A percentile compares a stretch with the other conserved stretches of the same genome.
These are phyloP conservation scores for Henckelia pumila DNA, from an alignment of 257 asterid genomes.

Conservation along the genomic window DNA sequence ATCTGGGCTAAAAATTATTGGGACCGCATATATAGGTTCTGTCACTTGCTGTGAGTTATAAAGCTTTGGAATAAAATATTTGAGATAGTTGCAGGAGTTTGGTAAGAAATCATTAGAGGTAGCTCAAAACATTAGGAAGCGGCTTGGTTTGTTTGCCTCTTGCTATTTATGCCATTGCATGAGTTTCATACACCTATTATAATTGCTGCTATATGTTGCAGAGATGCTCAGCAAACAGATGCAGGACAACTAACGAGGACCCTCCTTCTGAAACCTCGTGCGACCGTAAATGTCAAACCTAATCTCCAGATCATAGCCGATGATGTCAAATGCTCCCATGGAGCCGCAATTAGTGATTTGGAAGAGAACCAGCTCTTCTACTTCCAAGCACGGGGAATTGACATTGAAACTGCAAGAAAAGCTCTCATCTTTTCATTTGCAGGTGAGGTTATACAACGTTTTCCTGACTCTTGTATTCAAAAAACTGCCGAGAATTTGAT, in stretches of 20 bases:
- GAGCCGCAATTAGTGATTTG: slow-evolving; percentile 92
- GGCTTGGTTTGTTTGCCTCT: background rate
- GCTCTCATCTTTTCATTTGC: slow-evolving; percentile 86
- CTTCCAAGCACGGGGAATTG: slow-evolving; percentile 86
- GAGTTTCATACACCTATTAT: background rate
- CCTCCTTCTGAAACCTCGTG: slow-evolving; percentile 83
- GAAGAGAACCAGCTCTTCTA: slow-evolving; percentile 81
- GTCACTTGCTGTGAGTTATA: no score
- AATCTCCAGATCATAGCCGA: slow-evolving; percentile 94
- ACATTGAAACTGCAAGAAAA: slow-evolving; percentile 62
- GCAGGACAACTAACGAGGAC: slow-evolving; percentile 94
- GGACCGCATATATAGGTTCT: background rate
- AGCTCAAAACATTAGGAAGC: background rate
- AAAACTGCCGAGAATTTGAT: slow-evolving; percentile 61
- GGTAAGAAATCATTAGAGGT: background rate
- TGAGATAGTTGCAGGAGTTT: background rate
- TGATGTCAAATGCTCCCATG: slow-evolving; percentile 90
- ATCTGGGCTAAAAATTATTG: background rate
- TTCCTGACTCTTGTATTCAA: slow-evolving; percentile 44
- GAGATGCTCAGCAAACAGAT: slow-evolving; percentile 94
- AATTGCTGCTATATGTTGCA: slow-evolving; percentile 28
- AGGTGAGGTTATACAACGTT: slow-evolving; percentile 67
- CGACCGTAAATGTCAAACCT: slow-evolving; percentile 83
- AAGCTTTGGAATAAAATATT: background rate
- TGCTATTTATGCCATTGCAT: background rate